Conservation (phyloP, 208 protist genomes). For the Crithidia mellificae region DNA sequence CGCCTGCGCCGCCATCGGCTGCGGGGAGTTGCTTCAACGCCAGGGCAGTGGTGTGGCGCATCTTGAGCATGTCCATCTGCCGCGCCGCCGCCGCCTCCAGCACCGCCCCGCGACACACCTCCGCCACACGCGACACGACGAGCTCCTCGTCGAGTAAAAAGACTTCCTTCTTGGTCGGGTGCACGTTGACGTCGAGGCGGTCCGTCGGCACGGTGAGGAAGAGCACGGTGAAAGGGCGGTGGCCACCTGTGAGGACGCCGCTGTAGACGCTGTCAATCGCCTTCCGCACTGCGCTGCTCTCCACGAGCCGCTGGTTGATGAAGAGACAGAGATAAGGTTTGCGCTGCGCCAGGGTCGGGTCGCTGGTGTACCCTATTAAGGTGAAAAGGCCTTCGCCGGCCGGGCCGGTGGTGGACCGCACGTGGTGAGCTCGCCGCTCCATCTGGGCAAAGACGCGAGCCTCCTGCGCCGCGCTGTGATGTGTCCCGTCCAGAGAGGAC, state of each 20-base stretch:
- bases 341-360: slow-evolving; percentile 60
- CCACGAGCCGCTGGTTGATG: slow-evolving; percentile 87
- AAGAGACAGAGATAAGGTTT: slow-evolving; percentile 79
- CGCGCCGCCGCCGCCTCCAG: slow-evolving; percentile 57
- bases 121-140: slow-evolving; percentile 57
- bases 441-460: slow-evolving; percentile 31
- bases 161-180: slow-evolving; percentile 98
- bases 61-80: slow-evolving; percentile 65
- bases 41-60: slow-evolving; percentile 40
- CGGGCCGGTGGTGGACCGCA: slow-evolving; percentile 32
- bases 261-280: slow-evolving; percentile 92
- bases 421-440: slow-evolving; percentile 21
- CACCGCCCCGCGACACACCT: slow-evolving; percentile 59
- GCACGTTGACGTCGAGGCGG: slow-evolving; percentile 98
- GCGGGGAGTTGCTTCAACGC: slow-evolving; percentile 33
- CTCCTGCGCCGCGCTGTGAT: slow-evolving; percentile 1
- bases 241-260: slow-evolving; percentile 82
- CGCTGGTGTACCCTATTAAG: slow-evolving; percentile 80
- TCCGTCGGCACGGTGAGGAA: slow-evolving; percentile 88
- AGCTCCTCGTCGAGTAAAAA: slow-evolving; percentile 82
- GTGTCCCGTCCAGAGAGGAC: not conserved
- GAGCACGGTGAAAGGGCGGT: slow-evolving; percentile 95
- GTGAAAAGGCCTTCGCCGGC: slow-evolving; percentile 59
- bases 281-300: slow-evolving; percentile 77
- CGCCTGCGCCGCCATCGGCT: slow-evolving; percentile 11